phyloP scores from a whole-genome alignment of 805 yeast species.

The Candida taoyuanica region DNA sequence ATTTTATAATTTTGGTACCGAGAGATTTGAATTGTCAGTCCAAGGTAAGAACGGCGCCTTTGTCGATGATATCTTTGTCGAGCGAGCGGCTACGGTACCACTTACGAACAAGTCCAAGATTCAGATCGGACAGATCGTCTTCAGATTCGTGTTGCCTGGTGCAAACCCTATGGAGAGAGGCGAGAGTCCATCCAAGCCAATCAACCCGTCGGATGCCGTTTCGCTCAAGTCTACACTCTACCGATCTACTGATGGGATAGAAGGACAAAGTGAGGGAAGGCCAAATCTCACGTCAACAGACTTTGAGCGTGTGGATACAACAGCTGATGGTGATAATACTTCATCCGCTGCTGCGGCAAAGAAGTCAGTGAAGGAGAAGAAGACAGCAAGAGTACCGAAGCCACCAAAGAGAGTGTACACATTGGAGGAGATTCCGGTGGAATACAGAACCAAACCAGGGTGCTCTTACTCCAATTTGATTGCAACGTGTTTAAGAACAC shows the following conservation, averaged over 20 bases:
- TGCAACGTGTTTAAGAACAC: slow-evolving; percentile 68
- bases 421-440: slow-evolving; percentile 83
- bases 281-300: slow-evolving; percentile 21
- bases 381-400: slow-evolving; percentile 46
- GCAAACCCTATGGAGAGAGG: slow-evolving; percentile 38
- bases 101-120: slow-evolving; percentile 74
- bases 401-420: slow-evolving; percentile 61
- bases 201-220: slow-evolving; percentile 60
- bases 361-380: slow-evolving; percentile 39
- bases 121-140: slow-evolving; percentile 90
- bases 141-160: slow-evolving; percentile 80
- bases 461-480: slow-evolving; percentile 77
- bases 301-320: slow-evolving; percentile 20
- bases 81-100: slow-evolving; percentile 88
- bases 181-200: slow-evolving; percentile 33
- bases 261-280: slow-evolving; percentile 14
- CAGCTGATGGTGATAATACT: slow-evolving; percentile 3
- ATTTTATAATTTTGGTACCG: slow-evolving; percentile 94
- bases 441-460: slow-evolving; percentile 79
- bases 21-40: slow-evolving; percentile 85
- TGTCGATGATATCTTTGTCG: slow-evolving; percentile 86
- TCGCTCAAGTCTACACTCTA: slow-evolving; percentile 49
- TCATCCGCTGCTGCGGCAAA: not conserved
- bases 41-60: slow-evolving; percentile 96
- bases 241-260: slow-evolving; percentile 13